These are phyloP conservation scores for Lindgomyces ingoldianus DNA, from an alignment of 495 filamentous ascomycete species.

Conservation along the genomic window DNA sequence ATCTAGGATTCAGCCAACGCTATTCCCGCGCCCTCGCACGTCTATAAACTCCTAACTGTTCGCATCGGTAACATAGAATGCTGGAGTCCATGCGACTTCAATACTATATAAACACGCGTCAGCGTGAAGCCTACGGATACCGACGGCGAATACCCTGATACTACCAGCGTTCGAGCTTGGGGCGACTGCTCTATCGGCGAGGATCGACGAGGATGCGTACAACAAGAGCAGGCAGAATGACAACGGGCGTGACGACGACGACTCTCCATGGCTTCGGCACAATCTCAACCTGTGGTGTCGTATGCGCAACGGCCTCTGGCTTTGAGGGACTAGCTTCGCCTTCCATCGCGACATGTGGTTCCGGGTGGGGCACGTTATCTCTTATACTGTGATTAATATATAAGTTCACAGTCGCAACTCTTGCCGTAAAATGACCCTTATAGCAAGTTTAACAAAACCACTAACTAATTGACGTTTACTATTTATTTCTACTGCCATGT, in stretches of 20 bases:
- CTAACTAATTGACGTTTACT: too few relatives aligned
- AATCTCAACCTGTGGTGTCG: neutral
- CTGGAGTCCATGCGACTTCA: too few relatives aligned
- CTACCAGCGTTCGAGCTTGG: neutral
- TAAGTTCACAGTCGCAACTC: too few relatives aligned
- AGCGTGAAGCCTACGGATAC: neutral
- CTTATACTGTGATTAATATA: too few relatives aligned
- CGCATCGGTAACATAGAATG: neutral
- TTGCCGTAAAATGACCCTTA: too few relatives aligned
- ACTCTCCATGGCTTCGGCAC: neutral
- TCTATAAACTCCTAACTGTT: neutral
- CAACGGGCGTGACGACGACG: neutral
- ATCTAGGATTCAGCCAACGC: neutral
- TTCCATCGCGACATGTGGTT: too few relatives aligned
- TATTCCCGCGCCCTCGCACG: neutral
- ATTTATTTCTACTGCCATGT: too few relatives aligned
- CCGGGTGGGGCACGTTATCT: too few relatives aligned
- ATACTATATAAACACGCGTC: neutral
- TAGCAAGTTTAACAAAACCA: too few relatives aligned
- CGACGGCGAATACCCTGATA: neutral
- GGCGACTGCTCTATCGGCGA: neutral
- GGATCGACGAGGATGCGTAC: too few relatives aligned
- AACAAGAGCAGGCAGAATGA: neutral
- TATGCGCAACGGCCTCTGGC: neutral
- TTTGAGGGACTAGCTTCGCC: neutral